Conservation (phyloP, 176 grass and related monocot species). For the Tuctoria greenei region DNA sequence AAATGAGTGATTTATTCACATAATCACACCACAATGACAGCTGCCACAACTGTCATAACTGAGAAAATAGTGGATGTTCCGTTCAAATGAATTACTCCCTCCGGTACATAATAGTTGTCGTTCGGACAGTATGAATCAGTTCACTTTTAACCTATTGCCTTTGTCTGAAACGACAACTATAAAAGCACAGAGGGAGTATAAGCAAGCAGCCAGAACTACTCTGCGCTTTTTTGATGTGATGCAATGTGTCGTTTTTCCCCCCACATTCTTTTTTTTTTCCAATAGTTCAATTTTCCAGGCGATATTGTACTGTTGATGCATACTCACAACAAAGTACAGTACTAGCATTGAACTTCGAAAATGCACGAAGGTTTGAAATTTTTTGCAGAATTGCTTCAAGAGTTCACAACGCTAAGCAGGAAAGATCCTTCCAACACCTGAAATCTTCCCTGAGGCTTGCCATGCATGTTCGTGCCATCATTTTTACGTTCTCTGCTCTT, state of each 20-base stretch:
- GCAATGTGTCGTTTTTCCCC: neutral
- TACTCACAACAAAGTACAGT: neutral
- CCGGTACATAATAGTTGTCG: too few relatives aligned
- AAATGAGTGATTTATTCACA: neutral
- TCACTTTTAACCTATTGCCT: too few relatives aligned
- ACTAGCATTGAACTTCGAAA: neutral
- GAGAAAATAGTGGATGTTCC: neutral
- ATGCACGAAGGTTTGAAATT: neutral
- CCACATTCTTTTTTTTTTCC: neutral
- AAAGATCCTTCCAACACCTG: neutral
- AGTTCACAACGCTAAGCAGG: neutral
- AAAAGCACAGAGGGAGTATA: too few relatives aligned
- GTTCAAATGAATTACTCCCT: neutral
- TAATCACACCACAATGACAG: neutral
- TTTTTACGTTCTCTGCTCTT: neutral
- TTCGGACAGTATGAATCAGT: too few relatives aligned
- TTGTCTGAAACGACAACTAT: too few relatives aligned
- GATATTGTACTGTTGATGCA: neutral
- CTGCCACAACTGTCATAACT: neutral
- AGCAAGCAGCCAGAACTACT: neutral
- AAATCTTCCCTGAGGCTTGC: constrained; percentile 13
- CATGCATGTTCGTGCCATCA: neutral
- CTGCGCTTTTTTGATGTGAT: neutral
- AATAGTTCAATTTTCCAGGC: neutral
- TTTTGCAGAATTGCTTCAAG: neutral